A percentile compares a stretch with the other conserved stretches of the same genome.
Conservation (phyloP, 2,329 filamentous ascomycete genomes). For the Ambrosiella xylebori region DNA sequence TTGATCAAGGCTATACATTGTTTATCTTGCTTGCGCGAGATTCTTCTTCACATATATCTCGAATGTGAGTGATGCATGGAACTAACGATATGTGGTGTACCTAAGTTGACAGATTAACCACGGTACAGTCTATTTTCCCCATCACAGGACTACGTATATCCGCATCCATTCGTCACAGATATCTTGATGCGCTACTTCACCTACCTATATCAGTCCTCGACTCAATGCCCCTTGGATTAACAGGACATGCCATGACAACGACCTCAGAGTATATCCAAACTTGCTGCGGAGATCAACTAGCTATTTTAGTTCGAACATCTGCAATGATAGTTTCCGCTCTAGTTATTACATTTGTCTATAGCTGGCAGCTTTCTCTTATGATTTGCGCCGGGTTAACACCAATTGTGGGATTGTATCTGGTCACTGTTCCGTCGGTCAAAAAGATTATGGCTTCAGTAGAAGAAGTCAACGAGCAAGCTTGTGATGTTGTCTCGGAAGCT, state of each 20-base stretch:
- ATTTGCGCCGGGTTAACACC: slow-evolving; percentile 29
- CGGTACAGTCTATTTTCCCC: slow-evolving; percentile 21
- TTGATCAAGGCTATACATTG: slow-evolving; percentile 2
- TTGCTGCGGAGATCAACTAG: slow-evolving; percentile 35
- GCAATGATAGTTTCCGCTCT: slow-evolving; percentile 27
- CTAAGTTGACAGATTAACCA: neutral
- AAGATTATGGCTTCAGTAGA: slow-evolving; percentile 21
- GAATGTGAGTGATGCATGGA: slow-evolving; percentile 16
- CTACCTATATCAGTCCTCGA: slow-evolving; percentile 33
- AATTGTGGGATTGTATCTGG: slow-evolving; percentile 19
- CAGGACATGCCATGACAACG: slow-evolving; percentile 34
- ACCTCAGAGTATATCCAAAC: slow-evolving; percentile 35
- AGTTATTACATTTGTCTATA: slow-evolving; percentile 33
- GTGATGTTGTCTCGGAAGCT: slow-evolving; percentile 24
- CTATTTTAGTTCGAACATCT: slow-evolving; percentile 24
- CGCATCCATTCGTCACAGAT: slow-evolving; percentile 30
- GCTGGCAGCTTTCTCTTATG: slow-evolving; percentile 34
- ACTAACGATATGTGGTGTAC: neutral
- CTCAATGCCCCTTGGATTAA: slow-evolving; percentile 30
- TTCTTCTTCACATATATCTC: slow-evolving; percentile 20
- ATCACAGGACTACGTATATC: slow-evolving; percentile 33
- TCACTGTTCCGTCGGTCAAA: slow-evolving; percentile 20
- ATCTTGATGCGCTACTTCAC: slow-evolving; percentile 30
- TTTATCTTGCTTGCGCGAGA: slow-evolving; percentile 21
- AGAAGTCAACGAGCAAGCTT: slow-evolving; percentile 22